Evolutionary conservation across 257 asterid species (phyloP), one percentile per base, ranked within the genome.

Genomic region (Plantago major): DNA sequence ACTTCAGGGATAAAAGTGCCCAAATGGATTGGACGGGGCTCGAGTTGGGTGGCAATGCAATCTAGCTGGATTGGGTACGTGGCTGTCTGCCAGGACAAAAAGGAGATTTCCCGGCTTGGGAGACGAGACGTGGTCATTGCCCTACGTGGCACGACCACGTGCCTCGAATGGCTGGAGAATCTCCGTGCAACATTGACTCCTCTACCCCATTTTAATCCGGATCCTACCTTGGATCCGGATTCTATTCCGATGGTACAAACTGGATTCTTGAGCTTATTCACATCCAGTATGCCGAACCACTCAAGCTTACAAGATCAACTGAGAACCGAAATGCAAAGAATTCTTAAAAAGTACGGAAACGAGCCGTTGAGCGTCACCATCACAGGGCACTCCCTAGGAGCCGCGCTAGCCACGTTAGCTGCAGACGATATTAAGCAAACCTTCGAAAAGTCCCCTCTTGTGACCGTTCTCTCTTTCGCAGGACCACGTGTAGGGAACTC

Each of bases 381-480:
- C 75, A 84, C 99, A 46, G 99, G 99, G 67, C 99, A 92, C 64
- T 92, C 99, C 0, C 82, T 92, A 0, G 99, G 99, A 42, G 99
- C 99, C 11, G 96, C 99, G 7, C 76, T 92, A 0, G 99, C 99
- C 11, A 92, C 91, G 13, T 81, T 92, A 22, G 85, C 90, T 10
- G 99, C 97, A 16, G 78, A 80, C 45, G 99, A 92, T 67, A 77
- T 92, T 26, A 92, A 83, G 12, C 68, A 72, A 18, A 74, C 81
- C 0, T 84, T 92, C 66, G 37, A 47, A 0, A 56, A 71, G 47
- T 67, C 83, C 15, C 88, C 82, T 3, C 56, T 76, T 7, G 99
- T 92, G 9, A 79, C 99, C 2, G 99, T 92, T 11, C 71, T 92
- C 19, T 92, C 99, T 0, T 89, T 92, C 68, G 99, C 96, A 0